Evolutionary conservation across 192 early-diverging fungal species (phyloP), one percentile per base, ranked within the genome.

Genomic region (Coemansia sp.): DNA sequence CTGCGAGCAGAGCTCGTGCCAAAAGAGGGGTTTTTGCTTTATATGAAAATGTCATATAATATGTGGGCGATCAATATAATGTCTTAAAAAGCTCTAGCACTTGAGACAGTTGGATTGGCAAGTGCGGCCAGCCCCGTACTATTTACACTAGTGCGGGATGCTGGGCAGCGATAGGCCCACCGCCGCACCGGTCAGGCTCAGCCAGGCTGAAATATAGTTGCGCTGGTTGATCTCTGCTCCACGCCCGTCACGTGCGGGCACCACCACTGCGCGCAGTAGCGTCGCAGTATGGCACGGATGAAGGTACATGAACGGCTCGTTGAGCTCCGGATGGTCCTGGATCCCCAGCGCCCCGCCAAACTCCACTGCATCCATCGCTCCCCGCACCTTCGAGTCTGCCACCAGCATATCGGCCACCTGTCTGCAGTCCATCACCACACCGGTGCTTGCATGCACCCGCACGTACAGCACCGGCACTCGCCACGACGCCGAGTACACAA

Each of bases 331-430:
- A 24, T 81, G 79, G 22, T 81, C 79, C 63, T 63, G 63, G 5
- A 81, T 60, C 0, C 79, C 66, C 56, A 81, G 53, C n/a, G 79
- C 79, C 4, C 79, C 79, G 56, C 79, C 79, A 70, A 76, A 81
- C 58, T 70, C 70, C 56, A 81, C 79, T 0, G 69, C 73, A 1
- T 25, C 53, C 53, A 81, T 60, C 4, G 73, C 66, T 4, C 24
- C 60, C 1, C 70, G 69, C 51, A 81, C 51, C 15, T 24, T 37
- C 4, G 10, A 22, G 41, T 81, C 79, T 2, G 29, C 37, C 0
- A 69, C 61, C 23, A 81, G 53, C 53, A 66, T 11, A 12, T 60
- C 41, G 19, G 35, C 21, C 4, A 70, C 64, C 3, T 24, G 45
- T n/a, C 17, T 51, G 27, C 43, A 25, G n/a, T 75, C 70, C 41